Evolutionary conservation across 768 basidiomycete genomes (phyloP), one percentile per base, ranked within the genome.

Genomic region (Agrocybe pediades): DNA sequence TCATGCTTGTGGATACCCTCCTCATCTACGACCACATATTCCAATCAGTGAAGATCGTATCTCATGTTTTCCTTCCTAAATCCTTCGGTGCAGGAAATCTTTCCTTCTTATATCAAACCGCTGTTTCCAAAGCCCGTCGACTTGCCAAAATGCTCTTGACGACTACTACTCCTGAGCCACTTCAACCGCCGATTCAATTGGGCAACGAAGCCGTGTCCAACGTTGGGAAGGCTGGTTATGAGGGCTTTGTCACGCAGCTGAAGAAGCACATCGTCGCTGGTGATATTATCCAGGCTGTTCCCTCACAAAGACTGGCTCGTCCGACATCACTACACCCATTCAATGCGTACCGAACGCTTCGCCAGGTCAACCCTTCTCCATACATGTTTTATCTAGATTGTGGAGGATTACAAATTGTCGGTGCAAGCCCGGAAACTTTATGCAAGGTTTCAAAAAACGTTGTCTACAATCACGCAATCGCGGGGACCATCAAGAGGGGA

Each of bases 351-450:
- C 80, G 97, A 46, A 90, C 92, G 49, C 79, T 99, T 41, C 87
- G 97, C 41, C 88, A 95, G 63, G 83, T 98, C 56, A 99, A 99
- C 63, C 97, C 97, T 1, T 96, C 93, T 50, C 97, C 97, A 15
- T 98, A 99, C 72, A 98, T 97, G 95, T 99, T 95, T 73, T 99
- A 95, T 68, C 69, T 99, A 62, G 92, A 98, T 63, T 96, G 94
- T 61, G 91, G 92, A 5, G 92, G 92, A 51, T 67, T 96, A 9
- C 95, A 98, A 70, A 79, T 99, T 29, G 95, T 98, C n/a, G 97
- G 97, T 9, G 97, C 97, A 1, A 96, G 93, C 62, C 97, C 97
- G 0, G 97, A 99, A 72, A 98, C 95, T 4, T 77, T 99, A 3
- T 98, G 97, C 74, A 98, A 95, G 68, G 94, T 99, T 20, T 87